Conservation (phyloP, 768 basidiomycete species). For the Suillus clintonianus region DNA sequence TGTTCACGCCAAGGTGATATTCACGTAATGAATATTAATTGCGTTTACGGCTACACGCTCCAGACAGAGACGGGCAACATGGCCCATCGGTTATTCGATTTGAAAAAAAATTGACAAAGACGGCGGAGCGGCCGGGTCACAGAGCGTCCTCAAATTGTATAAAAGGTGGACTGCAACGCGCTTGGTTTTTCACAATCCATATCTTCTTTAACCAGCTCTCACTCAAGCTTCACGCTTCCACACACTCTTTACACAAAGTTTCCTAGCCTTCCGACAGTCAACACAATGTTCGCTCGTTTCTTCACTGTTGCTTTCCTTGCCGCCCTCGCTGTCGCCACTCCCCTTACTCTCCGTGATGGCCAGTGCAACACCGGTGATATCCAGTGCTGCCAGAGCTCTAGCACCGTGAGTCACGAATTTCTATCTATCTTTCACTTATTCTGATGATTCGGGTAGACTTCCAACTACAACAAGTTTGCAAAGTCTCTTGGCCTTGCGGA, state of each 20-base stretch:
- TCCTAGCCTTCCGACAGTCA: neutral
- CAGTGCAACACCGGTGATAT: constrained; percentile 20
- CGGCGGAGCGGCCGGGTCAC: neutral
- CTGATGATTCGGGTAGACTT: constrained; percentile 9
- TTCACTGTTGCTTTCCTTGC: constrained; percentile 19
- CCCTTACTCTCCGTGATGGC: constrained; percentile 25
- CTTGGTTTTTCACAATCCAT: neutral
- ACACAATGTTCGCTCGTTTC: neutral
- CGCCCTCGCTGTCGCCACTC: constrained; percentile 17
- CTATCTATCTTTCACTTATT: neutral
- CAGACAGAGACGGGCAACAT: no score
- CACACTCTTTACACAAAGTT: neutral
- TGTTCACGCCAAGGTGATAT: no score
- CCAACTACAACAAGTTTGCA: neutral
- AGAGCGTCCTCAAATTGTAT: neutral
- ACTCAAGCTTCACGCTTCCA: neutral
- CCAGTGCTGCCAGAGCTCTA: constrained; percentile 21
- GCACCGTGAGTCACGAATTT: constrained; percentile 7
- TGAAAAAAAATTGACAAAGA: neutral
- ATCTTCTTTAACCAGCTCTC: neutral
- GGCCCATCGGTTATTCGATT: neutral
- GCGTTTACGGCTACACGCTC: no score
- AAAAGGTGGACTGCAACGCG: neutral
- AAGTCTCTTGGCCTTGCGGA: constrained; percentile 5
- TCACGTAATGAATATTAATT: no score